phyloP scores from a whole-genome alignment of 257 asterid species.

The Solanum chmielewskii region DNA sequence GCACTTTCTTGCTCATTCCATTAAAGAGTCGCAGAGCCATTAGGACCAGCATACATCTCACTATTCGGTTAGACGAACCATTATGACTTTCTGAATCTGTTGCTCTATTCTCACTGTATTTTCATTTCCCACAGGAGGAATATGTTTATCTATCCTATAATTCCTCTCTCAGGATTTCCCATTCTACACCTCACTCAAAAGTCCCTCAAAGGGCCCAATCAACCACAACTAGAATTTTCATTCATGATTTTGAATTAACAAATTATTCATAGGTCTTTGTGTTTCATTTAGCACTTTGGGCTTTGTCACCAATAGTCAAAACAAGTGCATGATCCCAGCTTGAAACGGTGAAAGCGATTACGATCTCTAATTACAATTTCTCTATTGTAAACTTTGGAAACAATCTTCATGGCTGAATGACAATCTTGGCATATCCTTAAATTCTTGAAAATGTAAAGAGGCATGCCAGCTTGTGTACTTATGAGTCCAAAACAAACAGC shows the following conservation, averaged over 20 bases:
- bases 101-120: background rate
- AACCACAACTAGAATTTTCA: too few relatives aligned
- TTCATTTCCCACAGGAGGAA: too few relatives aligned
- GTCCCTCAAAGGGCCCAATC: too few relatives aligned
- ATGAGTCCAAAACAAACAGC: constrained; percentile 49
- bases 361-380: constrained; percentile 55
- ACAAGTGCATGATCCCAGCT: constrained; percentile 40
- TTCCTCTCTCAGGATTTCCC: too few relatives aligned
- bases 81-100: background rate
- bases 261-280: too few relatives aligned
- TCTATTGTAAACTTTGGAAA: constrained; percentile 30
- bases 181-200: too few relatives aligned
- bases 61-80: constrained; percentile 1
- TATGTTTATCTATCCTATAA: too few relatives aligned
- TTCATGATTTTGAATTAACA: too few relatives aligned
- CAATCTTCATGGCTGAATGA: constrained; percentile 52
- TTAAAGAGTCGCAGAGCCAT: constrained; percentile 8
- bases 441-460: constrained; percentile 47
- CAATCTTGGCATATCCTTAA: constrained; percentile 50
- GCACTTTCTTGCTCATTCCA: too few relatives aligned
- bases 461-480: constrained; percentile 34
- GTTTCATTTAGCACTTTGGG: too few relatives aligned
- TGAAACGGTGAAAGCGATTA: constrained; percentile 46
- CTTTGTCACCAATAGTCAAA: constrained; percentile 26
- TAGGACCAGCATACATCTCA: constrained; percentile 22